Conservation (phyloP, 2,329 filamentous ascomycete genomes). For the Colletotrichum aenigma region DNA sequence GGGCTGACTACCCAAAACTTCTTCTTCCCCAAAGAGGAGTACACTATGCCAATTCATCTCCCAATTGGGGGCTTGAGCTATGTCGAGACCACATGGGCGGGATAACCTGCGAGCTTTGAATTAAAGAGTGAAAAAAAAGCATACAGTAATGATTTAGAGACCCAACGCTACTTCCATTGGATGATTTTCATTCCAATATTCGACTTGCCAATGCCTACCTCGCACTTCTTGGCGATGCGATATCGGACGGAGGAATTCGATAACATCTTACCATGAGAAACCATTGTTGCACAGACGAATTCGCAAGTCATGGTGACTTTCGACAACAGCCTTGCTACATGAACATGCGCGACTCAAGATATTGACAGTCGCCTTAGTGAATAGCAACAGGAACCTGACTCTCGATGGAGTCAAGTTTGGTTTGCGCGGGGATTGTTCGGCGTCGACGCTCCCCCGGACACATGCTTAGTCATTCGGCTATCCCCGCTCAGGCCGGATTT, state of each 20-base stretch:
- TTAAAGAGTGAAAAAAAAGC: background rate
- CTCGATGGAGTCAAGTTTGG: background rate
- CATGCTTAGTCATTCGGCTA: slow-evolving; percentile 3
- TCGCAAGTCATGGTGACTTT: background rate
- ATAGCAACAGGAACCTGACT: background rate
- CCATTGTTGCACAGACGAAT: background rate
- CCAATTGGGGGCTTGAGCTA: background rate
- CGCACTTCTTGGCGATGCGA: background rate
- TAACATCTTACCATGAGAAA: background rate
- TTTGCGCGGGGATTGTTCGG: background rate
- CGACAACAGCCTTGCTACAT: background rate
- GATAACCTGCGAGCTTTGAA: background rate
- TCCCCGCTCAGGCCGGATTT: background rate
- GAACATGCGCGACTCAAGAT: background rate
- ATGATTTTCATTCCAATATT: background rate
- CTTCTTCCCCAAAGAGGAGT: background rate
- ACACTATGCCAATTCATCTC: background rate
- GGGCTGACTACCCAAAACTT: background rate
- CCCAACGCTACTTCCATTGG: background rate
- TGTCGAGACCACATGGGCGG: background rate
- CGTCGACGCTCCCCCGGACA: background rate
- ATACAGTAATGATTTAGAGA: background rate
- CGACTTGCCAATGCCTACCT: background rate
- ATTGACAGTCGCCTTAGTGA: background rate
- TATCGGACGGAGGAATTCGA: background rate